Percentiles rank a stretch among this genome's conserved stretches.
These are phyloP conservation scores for Hypoxylon subgilvum DNA, from an alignment of 495 filamentous ascomycete species.

Conservation along the genomic window DNA sequence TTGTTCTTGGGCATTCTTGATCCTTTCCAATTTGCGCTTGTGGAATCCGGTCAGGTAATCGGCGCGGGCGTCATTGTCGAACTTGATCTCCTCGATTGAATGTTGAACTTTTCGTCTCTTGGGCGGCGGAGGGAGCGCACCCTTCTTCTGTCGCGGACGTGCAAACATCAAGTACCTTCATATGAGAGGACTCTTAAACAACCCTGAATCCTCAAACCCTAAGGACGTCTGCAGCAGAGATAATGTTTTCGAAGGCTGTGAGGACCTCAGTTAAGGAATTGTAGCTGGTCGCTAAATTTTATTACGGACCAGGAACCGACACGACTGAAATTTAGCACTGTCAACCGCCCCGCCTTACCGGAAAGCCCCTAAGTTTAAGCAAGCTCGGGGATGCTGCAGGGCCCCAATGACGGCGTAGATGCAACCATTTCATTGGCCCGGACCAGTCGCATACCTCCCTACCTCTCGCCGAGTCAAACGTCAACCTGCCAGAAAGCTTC, in stretches of 20 bases:
- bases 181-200: neutral
- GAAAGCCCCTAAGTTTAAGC: conserved; percentile 22
- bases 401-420: conserved; percentile 10
- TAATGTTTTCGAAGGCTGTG: no score
- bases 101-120: conserved; percentile 69
- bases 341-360: neutral
- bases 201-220: no score
- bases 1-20: conserved; percentile 79
- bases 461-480: conserved; percentile 11
- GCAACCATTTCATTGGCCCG: conserved; percentile 19
- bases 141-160: conserved; percentile 57
- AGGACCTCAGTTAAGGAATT: no score
- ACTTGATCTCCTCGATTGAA: conserved; percentile 77
- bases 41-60: conserved; percentile 95
- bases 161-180: conserved; percentile 47
- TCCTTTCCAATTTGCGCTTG: conserved; percentile 86
- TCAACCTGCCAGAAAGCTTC: conserved; percentile 3
- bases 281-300: conserved; percentile 7
- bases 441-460: conserved; percentile 18
- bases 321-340: no score
- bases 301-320: neutral
- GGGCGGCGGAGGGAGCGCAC: conserved; percentile 53
- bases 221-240: no score
- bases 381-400: conserved; percentile 10
- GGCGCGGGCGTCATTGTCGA: conserved; percentile 75